phyloP scores from a whole-genome alignment of 2,329 filamentous ascomycete species.

The Xylariaceae sp. region DNA sequence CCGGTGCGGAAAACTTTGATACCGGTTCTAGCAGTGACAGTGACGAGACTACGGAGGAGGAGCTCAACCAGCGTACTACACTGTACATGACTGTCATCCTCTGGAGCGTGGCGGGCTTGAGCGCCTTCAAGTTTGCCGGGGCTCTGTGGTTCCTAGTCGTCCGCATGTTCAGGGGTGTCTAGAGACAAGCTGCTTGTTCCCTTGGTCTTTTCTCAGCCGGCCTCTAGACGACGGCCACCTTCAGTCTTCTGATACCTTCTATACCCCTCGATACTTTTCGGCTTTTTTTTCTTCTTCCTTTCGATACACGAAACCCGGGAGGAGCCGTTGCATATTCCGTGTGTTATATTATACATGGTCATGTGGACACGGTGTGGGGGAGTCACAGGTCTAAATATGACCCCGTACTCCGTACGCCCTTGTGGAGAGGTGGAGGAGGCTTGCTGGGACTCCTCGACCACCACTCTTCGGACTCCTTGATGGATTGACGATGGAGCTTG shows the following conservation, averaged over 20 bases:
- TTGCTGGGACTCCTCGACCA: too few relatives aligned
- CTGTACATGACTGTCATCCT: constrained; percentile 83
- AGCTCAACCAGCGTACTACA: constrained; percentile 51
- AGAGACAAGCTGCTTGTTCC: constrained; percentile 11
- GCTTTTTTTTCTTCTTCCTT: not conserved
- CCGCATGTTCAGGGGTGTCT: constrained; percentile 71
- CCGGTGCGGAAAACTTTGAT: constrained; percentile 65
- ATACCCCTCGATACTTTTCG: not conserved
- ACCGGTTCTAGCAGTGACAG: constrained; percentile 34
- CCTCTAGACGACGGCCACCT: not conserved
- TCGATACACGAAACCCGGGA: not conserved
- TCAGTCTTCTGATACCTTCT: not conserved
- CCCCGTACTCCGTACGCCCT: too few relatives aligned
- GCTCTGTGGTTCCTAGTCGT: constrained; percentile 90
- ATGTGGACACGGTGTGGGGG: too few relatives aligned
- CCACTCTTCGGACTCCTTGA: too few relatives aligned
- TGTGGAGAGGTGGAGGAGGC: too few relatives aligned
- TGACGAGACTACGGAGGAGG: constrained; percentile 30
- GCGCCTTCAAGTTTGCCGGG: constrained; percentile 79
- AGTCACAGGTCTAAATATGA: too few relatives aligned
- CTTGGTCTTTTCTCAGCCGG: not conserved
- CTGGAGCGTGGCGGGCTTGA: constrained; percentile 81
- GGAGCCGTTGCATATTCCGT: too few relatives aligned
- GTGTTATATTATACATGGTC: too few relatives aligned
- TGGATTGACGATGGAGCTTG: too few relatives aligned